A percentile compares a stretch with the other conserved stretches of the same genome.
These are phyloP conservation scores for Gossypium trilobum DNA, from an alignment of 441 rosid species.

Conservation along the genomic window DNA sequence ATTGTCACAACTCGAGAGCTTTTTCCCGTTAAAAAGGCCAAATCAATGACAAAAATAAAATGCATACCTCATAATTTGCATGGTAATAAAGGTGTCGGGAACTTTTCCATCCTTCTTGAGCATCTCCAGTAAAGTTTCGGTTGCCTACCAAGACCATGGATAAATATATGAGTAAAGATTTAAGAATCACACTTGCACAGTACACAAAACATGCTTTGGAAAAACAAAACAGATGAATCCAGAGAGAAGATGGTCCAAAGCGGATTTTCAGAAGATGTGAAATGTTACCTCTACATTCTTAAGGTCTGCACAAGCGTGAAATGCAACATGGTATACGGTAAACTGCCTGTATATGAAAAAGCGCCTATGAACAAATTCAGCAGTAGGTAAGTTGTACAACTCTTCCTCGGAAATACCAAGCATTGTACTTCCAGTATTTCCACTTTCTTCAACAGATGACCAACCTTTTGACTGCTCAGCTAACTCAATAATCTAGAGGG, in stretches of 20 bases:
- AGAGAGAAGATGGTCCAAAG: neutral
- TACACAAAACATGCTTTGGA: neutral
- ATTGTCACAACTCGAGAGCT: neutral
- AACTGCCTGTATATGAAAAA: slow-evolving; percentile 52
- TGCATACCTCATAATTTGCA: slow-evolving; percentile 60
- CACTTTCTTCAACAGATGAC: slow-evolving; percentile 57
- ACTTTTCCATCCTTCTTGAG: slow-evolving; percentile 52
- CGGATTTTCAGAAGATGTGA: neutral
- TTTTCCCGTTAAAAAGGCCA: neutral
- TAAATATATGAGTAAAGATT: neutral
- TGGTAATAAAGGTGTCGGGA: slow-evolving; percentile 52
- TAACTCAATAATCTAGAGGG: slow-evolving; percentile 62
- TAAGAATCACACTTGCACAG: neutral
- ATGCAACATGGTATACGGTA: slow-evolving; percentile 71
- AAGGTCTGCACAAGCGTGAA: slow-evolving; percentile 71
- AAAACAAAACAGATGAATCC: neutral
- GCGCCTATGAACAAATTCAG: slow-evolving; percentile 51
- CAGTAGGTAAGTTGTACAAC: slow-evolving; percentile 75
- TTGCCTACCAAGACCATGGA: slow-evolving; percentile 39
- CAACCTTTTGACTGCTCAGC: slow-evolving; percentile 84
- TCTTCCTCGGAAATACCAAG: slow-evolving; percentile 74
- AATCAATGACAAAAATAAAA: neutral
- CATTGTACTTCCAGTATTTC: slow-evolving; percentile 61
- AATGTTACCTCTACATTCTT: slow-evolving; percentile 56
- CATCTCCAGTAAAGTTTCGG: slow-evolving; percentile 65